Conservation (phyloP, 2,329 filamentous ascomycete species). For the Alternaria triticimaculans region DNA sequence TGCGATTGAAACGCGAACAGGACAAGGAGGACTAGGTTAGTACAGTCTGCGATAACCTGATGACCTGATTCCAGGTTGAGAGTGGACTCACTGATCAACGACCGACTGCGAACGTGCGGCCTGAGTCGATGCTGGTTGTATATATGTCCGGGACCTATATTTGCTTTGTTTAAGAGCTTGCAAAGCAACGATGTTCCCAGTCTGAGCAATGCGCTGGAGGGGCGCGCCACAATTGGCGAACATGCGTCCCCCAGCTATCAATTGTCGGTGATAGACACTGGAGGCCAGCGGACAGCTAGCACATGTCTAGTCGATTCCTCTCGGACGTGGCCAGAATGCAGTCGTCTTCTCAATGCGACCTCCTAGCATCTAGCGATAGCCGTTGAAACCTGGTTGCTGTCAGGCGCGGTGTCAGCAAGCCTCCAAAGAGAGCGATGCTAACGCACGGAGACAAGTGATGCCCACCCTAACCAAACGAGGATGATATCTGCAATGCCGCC, state of each 20-base stretch:
- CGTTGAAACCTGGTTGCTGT: slow-evolving; percentile 10
- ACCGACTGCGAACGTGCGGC: background rate
- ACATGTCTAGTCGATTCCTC: background rate
- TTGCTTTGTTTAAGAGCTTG: slow-evolving; percentile 22
- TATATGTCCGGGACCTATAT: slow-evolving; percentile 24
- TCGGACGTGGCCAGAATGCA: background rate
- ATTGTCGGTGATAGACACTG: background rate
- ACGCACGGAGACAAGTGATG: slow-evolving; percentile 1
- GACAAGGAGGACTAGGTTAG: slow-evolving; percentile 7
- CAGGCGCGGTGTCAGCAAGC: slow-evolving; percentile 6
- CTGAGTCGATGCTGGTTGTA: slow-evolving; percentile 6
- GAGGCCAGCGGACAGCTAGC: background rate
- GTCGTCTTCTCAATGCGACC: background rate
- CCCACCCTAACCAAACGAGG: slow-evolving; percentile 3
- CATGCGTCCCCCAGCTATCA: slow-evolving; percentile 9
- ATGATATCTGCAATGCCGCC: background rate
- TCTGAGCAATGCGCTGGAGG: slow-evolving; percentile 4
- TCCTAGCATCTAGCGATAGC: background rate
- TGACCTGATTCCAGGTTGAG: background rate
- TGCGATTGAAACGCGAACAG: slow-evolving; percentile 5
- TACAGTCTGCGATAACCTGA: background rate
- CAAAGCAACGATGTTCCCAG: slow-evolving; percentile 24
- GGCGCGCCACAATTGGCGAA: slow-evolving; percentile 10
- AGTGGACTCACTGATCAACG: slow-evolving; percentile 4
- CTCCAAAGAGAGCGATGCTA: background rate